These are phyloP conservation scores for Mycena filopes DNA, from an alignment of 768 basidiomycete species.

Conservation along the genomic window DNA sequence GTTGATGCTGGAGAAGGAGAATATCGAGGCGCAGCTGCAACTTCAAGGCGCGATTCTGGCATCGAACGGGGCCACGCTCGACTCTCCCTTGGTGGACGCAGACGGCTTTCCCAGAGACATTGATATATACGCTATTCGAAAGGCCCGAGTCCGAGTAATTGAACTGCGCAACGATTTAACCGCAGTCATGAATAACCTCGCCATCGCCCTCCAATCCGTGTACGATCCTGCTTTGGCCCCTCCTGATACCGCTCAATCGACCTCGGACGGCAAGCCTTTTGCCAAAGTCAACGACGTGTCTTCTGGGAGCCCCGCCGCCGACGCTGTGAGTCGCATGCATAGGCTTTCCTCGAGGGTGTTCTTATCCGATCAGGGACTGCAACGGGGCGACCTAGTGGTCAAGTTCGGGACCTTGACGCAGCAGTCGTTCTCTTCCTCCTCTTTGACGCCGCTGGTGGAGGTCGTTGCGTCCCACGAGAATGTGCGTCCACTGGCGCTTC, in stretches of 20 bases:
- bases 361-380: conserved; percentile 63
- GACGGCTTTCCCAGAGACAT: conserved; percentile 95
- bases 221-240: conserved; percentile 60
- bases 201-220: conserved; percentile 72
- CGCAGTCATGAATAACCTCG: conserved; percentile 74
- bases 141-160: conserved; percentile 61
- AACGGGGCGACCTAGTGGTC: conserved; percentile 75
- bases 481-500: conserved; percentile 54
- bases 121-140: conserved; percentile 77
- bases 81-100: conserved; percentile 80
- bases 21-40: conserved; percentile 78
- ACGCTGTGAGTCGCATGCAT: conserved; percentile 64
- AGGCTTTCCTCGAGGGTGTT: background rate
- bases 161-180: conserved; percentile 85
- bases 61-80: conserved; percentile 68
- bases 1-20: conserved; percentile 75
- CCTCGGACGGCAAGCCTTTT: conserved; percentile 58
- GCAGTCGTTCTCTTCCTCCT: conserved; percentile 60
- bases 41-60: conserved; percentile 70
- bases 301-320: conserved; percentile 82
- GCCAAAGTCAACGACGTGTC: conserved; percentile 87
- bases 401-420: conserved; percentile 76
- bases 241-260: conserved; percentile 36
- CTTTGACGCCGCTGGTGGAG: conserved; percentile 75
- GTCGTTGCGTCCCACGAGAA: conserved; percentile 85